Evolutionary conservation across 495 filamentous ascomycete species (phyloP).

Genomic region (Hypoxylon subgilvum): DNA sequence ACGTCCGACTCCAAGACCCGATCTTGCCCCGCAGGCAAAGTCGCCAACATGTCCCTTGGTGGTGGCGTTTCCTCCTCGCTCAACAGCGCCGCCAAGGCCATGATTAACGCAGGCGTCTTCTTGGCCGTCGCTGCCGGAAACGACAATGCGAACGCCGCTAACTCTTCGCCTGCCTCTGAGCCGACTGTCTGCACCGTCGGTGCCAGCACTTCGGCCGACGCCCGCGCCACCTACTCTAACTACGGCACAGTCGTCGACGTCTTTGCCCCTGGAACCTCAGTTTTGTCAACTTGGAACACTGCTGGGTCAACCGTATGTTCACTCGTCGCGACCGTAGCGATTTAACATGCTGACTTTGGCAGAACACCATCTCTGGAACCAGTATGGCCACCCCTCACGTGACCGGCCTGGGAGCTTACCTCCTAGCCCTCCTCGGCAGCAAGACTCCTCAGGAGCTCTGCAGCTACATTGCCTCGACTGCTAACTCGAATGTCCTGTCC

Average conservation of each 20-base stretch:
- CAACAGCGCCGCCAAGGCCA: conserved; percentile 58
- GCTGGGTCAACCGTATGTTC: no score
- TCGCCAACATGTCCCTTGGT: conserved; percentile 63
- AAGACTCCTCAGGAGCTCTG: conserved; percentile 56
- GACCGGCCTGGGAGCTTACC: conserved; percentile 65
- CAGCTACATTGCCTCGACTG: conserved; percentile 49
- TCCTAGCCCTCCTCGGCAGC: conserved; percentile 55
- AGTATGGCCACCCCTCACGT: conserved; percentile 71
- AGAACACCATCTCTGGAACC: conserved; percentile 73
- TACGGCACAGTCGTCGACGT: conserved; percentile 66
- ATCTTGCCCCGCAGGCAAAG: conserved; percentile 50
- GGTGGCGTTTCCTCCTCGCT: conserved; percentile 59
- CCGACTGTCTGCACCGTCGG: conserved; percentile 66
- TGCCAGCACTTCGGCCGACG: conserved; percentile 55
- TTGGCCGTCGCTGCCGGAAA: conserved; percentile 65
- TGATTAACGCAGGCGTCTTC: conserved; percentile 59
- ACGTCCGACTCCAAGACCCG: conserved; percentile 45
- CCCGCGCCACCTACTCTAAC: conserved; percentile 66
- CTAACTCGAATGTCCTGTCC: conserved; percentile 43
- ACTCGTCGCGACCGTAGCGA: no score
- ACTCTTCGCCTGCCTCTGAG: conserved; percentile 63
- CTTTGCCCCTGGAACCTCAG: conserved; percentile 65
- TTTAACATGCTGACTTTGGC: no score
- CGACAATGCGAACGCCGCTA: conserved; percentile 52
- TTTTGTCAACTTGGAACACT: no score